Conservation (phyloP, 2,329 filamentous ascomycete genomes). For the Rhinocladiella similis region DNA sequence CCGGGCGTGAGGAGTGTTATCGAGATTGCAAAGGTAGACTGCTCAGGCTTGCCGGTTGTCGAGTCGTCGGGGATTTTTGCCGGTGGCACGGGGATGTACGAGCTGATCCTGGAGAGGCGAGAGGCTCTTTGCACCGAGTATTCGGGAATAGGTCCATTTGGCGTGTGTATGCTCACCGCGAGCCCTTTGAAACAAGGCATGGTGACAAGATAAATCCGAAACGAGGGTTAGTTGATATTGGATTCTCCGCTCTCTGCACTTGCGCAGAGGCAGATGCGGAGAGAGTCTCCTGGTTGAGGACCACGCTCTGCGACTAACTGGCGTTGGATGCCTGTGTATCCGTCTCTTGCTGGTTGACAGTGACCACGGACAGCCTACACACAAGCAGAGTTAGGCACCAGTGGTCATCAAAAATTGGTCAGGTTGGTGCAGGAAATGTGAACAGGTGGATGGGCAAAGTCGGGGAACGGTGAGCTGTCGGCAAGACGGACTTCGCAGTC, state of each 20-base stretch:
- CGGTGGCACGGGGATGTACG: slow-evolving; percentile 93
- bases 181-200: slow-evolving; percentile 99
- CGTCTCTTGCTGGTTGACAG: slow-evolving; percentile 9
- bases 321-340: neutral
- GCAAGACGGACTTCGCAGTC: neutral
- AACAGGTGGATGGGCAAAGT: slow-evolving; percentile 7
- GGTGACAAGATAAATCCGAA: slow-evolving; percentile 3
- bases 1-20: slow-evolving; percentile 91
- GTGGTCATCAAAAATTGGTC: neutral
- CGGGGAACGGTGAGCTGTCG: slow-evolving; percentile 19
- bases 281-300: slow-evolving; percentile 7
- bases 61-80: slow-evolving; percentile 69
- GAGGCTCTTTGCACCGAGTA: slow-evolving; percentile 94
- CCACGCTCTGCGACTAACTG: neutral
- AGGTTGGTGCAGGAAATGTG: slow-evolving; percentile 2
- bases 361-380: neutral
- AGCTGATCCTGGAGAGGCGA: slow-evolving; percentile 86
- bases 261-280: slow-evolving; percentile 16
- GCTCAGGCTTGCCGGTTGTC: slow-evolving; percentile 75
- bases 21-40: slow-evolving; percentile 95
- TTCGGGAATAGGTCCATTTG: slow-evolving; percentile 79
- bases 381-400: slow-evolving; percentile 1
- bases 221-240: neutral
- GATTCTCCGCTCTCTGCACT: slow-evolving; percentile 22
- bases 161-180: slow-evolving; percentile 91